Percentiles rank a stretch among this genome's conserved stretches.
phyloP scores from a whole-genome alignment of 2,329 filamentous ascomycete species.

The Aspergillus sclerotialis region DNA sequence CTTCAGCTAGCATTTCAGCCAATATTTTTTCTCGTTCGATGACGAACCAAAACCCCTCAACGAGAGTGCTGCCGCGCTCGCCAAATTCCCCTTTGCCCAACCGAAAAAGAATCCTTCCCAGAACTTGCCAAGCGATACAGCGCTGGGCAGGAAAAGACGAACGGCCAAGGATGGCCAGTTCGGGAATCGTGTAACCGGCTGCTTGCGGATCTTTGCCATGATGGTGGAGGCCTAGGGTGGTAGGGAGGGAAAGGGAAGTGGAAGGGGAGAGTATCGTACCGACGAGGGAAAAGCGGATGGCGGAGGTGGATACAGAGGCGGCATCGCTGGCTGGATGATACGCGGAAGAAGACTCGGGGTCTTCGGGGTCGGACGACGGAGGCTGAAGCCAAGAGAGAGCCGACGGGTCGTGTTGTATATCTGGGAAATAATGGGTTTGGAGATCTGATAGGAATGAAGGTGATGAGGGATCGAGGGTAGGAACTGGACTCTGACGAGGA shows the following conservation, averaged over 20 bases:
- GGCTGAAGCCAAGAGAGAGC: slow-evolving; percentile 87
- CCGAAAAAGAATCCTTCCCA: slow-evolving; percentile 77
- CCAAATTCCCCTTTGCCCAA: slow-evolving; percentile 68
- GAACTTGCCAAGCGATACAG: slow-evolving; percentile 84
- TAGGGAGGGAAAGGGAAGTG: slow-evolving; percentile 65
- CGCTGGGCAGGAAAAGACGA: slow-evolving; percentile 79
- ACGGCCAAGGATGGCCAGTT: slow-evolving; percentile 72
- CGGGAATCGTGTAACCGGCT: slow-evolving; percentile 86
- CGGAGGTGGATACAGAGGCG: slow-evolving; percentile 57
- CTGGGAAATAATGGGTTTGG: slow-evolving; percentile 89
- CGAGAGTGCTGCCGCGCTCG: slow-evolving; percentile 55
- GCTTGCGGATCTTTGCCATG: slow-evolving; percentile 88
- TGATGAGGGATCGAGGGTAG: slow-evolving; percentile 75
- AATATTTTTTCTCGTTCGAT: slow-evolving; percentile 71
- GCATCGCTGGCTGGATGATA: slow-evolving; percentile 73
- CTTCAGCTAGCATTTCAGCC: slow-evolving; percentile 69
- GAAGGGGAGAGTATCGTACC: slow-evolving; percentile 74
- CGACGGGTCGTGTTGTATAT: slow-evolving; percentile 74
- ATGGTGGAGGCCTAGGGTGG: slow-evolving; percentile 78
- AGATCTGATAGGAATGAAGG: slow-evolving; percentile 77
- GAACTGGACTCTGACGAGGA: slow-evolving; percentile 42
- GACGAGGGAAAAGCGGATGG: slow-evolving; percentile 82
- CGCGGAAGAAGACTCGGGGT: slow-evolving; percentile 61
- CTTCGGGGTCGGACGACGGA: slow-evolving; percentile 54
- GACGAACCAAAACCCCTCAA: slow-evolving; percentile 75